Conservation (phyloP, 805 yeast species). For the Candida maris region DNA sequence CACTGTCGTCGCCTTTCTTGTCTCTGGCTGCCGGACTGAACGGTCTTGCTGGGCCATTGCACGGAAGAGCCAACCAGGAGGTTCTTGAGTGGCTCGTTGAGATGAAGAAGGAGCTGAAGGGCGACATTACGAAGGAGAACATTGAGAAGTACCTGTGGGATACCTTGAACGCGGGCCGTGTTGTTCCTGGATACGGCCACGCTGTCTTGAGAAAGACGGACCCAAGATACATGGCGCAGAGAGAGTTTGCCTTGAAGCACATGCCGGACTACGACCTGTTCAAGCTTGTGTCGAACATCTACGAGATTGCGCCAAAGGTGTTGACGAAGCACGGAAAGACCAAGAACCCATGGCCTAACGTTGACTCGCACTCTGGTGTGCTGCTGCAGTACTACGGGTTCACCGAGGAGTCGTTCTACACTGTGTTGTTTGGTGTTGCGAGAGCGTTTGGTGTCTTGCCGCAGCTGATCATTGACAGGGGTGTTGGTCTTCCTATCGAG, state of each 20-base stretch:
- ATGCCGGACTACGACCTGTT: constrained; percentile 77
- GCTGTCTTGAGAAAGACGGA: constrained; percentile 86
- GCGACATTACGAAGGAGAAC: constrained; percentile 63
- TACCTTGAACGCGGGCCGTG: constrained; percentile 76
- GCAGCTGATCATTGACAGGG: constrained; percentile 81
- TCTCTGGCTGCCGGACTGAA: constrained; percentile 79
- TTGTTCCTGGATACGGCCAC: constrained; percentile 86
- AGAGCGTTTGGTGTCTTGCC: constrained; percentile 86
- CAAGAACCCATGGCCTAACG: constrained; percentile 92
- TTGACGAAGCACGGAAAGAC: constrained; percentile 84
- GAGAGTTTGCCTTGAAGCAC: constrained; percentile 72
- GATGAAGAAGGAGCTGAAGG: constrained; percentile 63
- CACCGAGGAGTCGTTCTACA: constrained; percentile 78
- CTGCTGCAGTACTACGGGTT: constrained; percentile 81
- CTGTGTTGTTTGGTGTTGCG: constrained; percentile 81
- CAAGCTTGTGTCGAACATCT: constrained; percentile 72
- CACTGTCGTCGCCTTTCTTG: constrained; percentile 72
- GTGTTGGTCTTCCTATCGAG: constrained; percentile 77
- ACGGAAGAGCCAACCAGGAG: constrained; percentile 87
- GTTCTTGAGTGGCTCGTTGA: constrained; percentile 76
- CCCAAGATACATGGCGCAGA: constrained; percentile 83
- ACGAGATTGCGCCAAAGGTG: constrained; percentile 79
- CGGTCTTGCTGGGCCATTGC: constrained; percentile 86
- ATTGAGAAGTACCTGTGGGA: constrained; percentile 78
- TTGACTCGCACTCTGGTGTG: constrained; percentile 85